Conservation (phyloP, 306 rosid species). For the Rosa persica region DNA sequence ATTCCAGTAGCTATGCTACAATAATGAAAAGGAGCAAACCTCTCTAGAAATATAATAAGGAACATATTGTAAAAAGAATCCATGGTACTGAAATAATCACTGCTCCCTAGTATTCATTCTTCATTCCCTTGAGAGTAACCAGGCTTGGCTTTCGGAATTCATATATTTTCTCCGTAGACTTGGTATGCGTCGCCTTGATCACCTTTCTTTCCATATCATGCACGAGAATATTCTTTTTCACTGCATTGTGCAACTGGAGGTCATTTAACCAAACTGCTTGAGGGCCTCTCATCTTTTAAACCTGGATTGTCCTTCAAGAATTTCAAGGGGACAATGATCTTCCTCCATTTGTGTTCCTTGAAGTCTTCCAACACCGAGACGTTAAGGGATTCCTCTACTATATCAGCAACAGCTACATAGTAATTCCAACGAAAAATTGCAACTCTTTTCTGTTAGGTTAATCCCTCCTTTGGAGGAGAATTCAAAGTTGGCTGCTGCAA, state of each 20-base stretch:
- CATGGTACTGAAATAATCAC: neutral
- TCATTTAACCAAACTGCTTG: no score
- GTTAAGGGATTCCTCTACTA: neutral
- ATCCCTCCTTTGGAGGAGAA: no score
- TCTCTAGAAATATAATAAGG: neutral
- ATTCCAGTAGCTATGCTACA: no score
- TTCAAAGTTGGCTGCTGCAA: no score
- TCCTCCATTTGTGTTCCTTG: neutral
- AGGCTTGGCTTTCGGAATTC: neutral
- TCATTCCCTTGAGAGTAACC: neutral
- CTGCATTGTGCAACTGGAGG: neutral
- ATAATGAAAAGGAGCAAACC: no score
- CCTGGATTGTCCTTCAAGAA: neutral
- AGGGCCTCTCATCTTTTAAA: neutral
- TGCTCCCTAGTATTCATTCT: neutral
- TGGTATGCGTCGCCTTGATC: neutral
- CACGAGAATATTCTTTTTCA: neutral
- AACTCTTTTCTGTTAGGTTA: no score
- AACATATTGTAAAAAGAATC: neutral
- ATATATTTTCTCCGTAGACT: neutral
- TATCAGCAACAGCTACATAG: neutral
- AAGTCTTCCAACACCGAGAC: neutral
- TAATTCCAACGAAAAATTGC: neutral
- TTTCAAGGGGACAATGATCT: neutral
- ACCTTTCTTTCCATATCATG: neutral